phyloP scores from a whole-genome alignment of 2,329 filamentous ascomycete species.

The Cercospora zeina region DNA sequence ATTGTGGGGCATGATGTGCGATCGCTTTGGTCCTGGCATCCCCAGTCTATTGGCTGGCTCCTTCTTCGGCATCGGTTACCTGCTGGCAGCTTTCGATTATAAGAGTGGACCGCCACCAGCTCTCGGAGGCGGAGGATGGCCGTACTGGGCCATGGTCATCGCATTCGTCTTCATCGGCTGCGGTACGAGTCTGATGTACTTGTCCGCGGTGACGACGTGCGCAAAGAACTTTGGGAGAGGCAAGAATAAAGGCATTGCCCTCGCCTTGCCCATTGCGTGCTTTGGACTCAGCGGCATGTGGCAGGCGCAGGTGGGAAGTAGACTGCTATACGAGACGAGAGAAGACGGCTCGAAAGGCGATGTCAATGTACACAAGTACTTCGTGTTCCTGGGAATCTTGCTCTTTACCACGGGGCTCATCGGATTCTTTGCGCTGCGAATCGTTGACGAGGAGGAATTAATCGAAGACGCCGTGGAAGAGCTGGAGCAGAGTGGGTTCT shows the following conservation, averaged over 20 bases:
- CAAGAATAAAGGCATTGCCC: slow-evolving; percentile 80
- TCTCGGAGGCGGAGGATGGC: slow-evolving; percentile 59
- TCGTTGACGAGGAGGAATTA: slow-evolving; percentile 81
- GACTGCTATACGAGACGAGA: slow-evolving; percentile 68
- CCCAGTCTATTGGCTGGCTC: slow-evolving; percentile 70
- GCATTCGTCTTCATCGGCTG: slow-evolving; percentile 81
- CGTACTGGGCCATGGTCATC: slow-evolving; percentile 79
- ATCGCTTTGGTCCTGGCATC: slow-evolving; percentile 77
- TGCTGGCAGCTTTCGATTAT: slow-evolving; percentile 79
- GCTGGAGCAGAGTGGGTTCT: slow-evolving; percentile 80
- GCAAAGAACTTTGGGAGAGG: slow-evolving; percentile 97
- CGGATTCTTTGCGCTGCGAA: slow-evolving; percentile 70
- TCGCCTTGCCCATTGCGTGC: slow-evolving; percentile 86
- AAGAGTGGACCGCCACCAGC: slow-evolving; percentile 57
- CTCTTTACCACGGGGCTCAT: slow-evolving; percentile 69
- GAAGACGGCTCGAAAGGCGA: slow-evolving; percentile 63
- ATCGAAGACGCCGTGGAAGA: slow-evolving; percentile 90
- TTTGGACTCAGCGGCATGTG: slow-evolving; percentile 96
- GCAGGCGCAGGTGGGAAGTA: slow-evolving; percentile 83
- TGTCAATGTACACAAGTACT: slow-evolving; percentile 78
- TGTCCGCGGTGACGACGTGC: slow-evolving; percentile 87
- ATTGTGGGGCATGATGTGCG: slow-evolving; percentile 85
- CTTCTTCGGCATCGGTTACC: slow-evolving; percentile 78
- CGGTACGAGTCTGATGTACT: slow-evolving; percentile 85
- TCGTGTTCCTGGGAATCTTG: slow-evolving; percentile 77